Evolutionary conservation across 192 early-diverging fungal species (phyloP).

Genomic region (Gonapodya sp.): DNA sequence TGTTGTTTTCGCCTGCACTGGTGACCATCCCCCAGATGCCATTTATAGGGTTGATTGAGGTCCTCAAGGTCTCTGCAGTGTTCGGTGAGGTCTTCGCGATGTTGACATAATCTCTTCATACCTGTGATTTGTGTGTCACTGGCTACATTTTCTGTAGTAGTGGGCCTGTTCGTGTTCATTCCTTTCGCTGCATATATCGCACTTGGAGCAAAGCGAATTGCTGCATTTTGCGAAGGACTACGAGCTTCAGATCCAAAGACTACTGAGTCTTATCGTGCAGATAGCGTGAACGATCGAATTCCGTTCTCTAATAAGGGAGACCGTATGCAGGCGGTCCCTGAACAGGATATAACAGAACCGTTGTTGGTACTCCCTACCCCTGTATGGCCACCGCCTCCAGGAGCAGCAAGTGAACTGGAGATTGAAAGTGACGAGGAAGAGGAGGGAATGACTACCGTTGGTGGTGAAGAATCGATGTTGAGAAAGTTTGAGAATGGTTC

Average conservation of each 20-base stretch:
- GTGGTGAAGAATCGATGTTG: not conserved
- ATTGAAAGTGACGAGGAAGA: not conserved
- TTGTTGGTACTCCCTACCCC: not conserved
- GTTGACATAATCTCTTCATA: not conserved
- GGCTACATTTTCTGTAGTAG: not conserved
- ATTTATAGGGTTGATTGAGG: not conserved
- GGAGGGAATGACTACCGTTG: not conserved
- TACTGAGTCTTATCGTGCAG: too few relatives aligned
- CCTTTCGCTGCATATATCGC: not conserved
- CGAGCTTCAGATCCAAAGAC: too few relatives aligned
- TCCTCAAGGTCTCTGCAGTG: not conserved
- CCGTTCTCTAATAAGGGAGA: too few relatives aligned
- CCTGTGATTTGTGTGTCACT: too few relatives aligned
- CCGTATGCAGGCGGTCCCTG: too few relatives aligned
- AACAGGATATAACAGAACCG: not conserved
- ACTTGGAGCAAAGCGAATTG: not conserved
- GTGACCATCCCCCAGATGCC: not conserved
- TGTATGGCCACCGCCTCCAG: not conserved
- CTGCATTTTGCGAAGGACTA: too few relatives aligned
- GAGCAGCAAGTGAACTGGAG: not conserved
- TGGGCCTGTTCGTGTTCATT: not conserved
- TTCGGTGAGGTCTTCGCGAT: not conserved
- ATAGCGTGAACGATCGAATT: too few relatives aligned
- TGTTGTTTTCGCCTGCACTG: conserved; percentile 1
- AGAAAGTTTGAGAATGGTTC: not conserved